These are phyloP conservation scores for Crithidia fasciculata DNA, from an alignment of 208 protist genomes.

Conservation along the genomic window DNA sequence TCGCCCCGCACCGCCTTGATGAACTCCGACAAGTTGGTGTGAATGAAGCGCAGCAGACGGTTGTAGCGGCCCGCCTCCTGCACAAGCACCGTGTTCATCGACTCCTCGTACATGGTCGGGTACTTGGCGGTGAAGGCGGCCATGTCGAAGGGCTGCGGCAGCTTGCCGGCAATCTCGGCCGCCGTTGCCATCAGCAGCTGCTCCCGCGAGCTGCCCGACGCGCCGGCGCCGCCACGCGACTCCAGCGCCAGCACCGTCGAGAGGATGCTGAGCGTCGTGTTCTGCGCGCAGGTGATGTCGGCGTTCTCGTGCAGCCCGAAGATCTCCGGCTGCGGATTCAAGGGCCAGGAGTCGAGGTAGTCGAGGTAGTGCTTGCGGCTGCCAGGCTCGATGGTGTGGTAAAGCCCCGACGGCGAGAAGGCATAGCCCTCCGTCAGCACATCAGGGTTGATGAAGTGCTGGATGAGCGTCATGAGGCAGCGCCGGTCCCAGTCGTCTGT, in stretches of 20 bases:
- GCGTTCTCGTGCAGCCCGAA: constrained; percentile 98
- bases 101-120: constrained; percentile 93
- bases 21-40: constrained; percentile 91
- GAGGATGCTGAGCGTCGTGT: constrained; percentile 79
- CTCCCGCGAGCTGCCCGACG: constrained; percentile 53
- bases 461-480: constrained; percentile 95
- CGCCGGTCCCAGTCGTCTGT: constrained; percentile 97
- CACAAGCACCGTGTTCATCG: constrained; percentile 96
- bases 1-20: constrained; percentile 93
- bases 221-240: constrained; percentile 65
- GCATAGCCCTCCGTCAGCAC: constrained; percentile 89
- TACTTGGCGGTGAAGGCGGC: constrained; percentile 85
- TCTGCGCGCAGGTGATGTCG: constrained; percentile 96
- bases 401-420: constrained; percentile 92
- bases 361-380: constrained; percentile 88
- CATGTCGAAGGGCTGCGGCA: constrained; percentile 89
- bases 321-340: constrained; percentile 94
- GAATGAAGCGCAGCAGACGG: constrained; percentile 91
- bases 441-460: constrained; percentile 87
- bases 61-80: constrained; percentile 96
- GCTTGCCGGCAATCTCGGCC: constrained; percentile 79
- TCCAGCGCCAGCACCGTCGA: constrained; percentile 85
- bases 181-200: constrained; percentile 83
- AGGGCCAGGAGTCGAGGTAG: constrained; percentile 89
- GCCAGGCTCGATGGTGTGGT: constrained; percentile 89